Base-by-base conservation (phyloP, 1,284 basidiomycete species). In the Trametes hirsuta region DNA sequence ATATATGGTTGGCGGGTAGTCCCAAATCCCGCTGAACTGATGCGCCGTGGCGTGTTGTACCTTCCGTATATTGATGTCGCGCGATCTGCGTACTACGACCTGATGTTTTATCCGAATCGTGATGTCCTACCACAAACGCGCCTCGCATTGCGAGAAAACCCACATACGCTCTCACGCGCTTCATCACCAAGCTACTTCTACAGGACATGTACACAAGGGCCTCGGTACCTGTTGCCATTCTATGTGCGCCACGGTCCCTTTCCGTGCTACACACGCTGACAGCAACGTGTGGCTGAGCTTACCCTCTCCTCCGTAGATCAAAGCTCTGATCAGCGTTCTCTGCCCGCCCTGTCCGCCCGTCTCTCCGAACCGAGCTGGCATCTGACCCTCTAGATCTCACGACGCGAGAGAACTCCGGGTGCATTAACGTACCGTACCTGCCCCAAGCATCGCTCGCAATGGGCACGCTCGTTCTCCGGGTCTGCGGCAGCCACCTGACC, bases 21-120 rank as follows among this genome's bases (percentile, higher is more conserved):
- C 55, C 40, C 47, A 58, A 15, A 53, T 65, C 18, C 46, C 53
- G 41, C 24, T 62, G 41, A 25, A 49, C 47, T 57, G 41, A 59
- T 45, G 41, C 21, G 44, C 18, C 42, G 55, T 37, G 35, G 45
- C 37, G 30, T 45, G 49, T 49, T 30, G 46, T 18, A 21, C 45
- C 30, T 18, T 40, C n/a, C 14, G 41, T 21, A 30, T 24, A 25
- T 24, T 41, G 30, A 51, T 49, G 41, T 45, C 36, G 22, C 15
- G 45, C 45, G 47, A 47, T 35, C 25, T 36, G 18, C 36, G 42
- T 46, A 44, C 56, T 39, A 47, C 44, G 42, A 45, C 39, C 34
- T 58, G 56, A 58, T 58, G 18, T 12, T 21, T 24, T 14, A 58
- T 58, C 56, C 18, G 24, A 39, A 35, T 47, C 56, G 44, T 58